These are phyloP conservation scores for Rubroboletus satanas DNA, from an alignment of 768 basidiomycete species.

Conservation along the genomic window DNA sequence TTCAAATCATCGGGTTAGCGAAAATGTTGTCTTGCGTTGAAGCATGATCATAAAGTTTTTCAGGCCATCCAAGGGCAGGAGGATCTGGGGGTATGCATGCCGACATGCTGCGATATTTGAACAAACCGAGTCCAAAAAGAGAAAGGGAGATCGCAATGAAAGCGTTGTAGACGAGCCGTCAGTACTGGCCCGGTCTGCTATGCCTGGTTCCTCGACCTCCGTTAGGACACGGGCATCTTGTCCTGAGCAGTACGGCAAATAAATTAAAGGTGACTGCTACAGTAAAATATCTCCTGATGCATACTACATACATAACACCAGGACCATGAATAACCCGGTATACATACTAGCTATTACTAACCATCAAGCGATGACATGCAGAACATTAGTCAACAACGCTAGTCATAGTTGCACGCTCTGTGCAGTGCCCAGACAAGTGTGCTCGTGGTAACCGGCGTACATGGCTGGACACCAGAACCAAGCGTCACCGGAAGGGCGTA, in stretches of 20 bases:
- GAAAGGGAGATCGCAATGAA: neutral
- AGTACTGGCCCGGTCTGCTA: conserved; percentile 9
- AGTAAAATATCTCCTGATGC: too few relatives aligned
- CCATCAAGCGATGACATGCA: neutral
- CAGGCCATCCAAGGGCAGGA: conserved; percentile 15
- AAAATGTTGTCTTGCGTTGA: neutral
- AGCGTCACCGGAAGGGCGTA: neutral
- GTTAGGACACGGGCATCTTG: conserved; percentile 4
- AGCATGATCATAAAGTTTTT: neutral
- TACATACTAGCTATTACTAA: neutral
- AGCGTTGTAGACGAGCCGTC: neutral
- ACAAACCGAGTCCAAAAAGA: conserved; percentile 2
- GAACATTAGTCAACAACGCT: neutral
- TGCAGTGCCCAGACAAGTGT: neutral
- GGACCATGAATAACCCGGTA: too few relatives aligned
- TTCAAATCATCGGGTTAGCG: conserved; percentile 17
- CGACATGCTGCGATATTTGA: conserved; percentile 13
- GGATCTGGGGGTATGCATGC: conserved; percentile 13
- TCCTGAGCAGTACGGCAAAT: conserved; percentile 16
- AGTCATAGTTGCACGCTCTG: neutral
- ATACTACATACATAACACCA: too few relatives aligned
- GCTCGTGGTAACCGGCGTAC: neutral
- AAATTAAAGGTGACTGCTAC: neutral
- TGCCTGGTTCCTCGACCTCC: conserved; percentile 19
- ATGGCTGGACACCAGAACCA: neutral